These are phyloP conservation scores for Taiozyma sp. DNA, from an alignment of 1,139 yeast genomes.

Conservation along the genomic window DNA sequence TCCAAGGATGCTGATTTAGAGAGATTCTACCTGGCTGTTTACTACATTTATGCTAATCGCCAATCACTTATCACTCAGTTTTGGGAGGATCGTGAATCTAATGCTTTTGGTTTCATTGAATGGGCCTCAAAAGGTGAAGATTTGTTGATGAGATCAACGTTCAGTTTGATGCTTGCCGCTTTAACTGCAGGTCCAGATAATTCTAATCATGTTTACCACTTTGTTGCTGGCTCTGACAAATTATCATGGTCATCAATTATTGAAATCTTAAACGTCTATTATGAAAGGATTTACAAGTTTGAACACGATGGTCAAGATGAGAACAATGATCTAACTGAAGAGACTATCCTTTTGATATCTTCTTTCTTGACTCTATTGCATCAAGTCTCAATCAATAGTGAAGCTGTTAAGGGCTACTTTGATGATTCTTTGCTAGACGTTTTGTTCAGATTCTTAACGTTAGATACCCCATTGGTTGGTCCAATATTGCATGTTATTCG, in stretches of 20 bases:
- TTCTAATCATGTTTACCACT: conserved; percentile 42
- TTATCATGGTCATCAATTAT: conserved; percentile 58
- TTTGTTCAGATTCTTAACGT: conserved; percentile 42
- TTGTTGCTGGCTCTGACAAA: conserved; percentile 33
- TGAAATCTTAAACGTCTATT: conserved; percentile 53
- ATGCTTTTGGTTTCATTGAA: conserved; percentile 67
- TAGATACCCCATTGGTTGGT: conserved; percentile 51
- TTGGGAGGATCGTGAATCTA: conserved; percentile 68
- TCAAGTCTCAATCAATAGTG: conserved; percentile 43
- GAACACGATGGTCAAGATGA: conserved; percentile 32
- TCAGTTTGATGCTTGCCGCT: conserved; percentile 74
- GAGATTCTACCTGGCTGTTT: conserved; percentile 75
- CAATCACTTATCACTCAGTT: conserved; percentile 55
- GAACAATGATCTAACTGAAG: conserved; percentile 64
- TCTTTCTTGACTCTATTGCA: conserved; percentile 61
- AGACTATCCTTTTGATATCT: conserved; percentile 69
- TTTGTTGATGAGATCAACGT: conserved; percentile 79
- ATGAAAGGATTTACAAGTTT: conserved; percentile 39
- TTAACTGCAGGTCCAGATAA: conserved; percentile 58
- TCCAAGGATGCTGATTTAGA: conserved; percentile 81
- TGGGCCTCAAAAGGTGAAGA: conserved; percentile 91
- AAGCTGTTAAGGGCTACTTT: conserved; percentile 33
- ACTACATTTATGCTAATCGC: conserved; percentile 62
- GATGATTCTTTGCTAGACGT: conserved; percentile 31
- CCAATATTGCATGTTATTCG: conserved; percentile 48